Evolutionary conservation across 352 stramenopile species (phyloP), one percentile per base, ranked within the genome.

Genomic region (Phytopythium mirpurense): DNA sequence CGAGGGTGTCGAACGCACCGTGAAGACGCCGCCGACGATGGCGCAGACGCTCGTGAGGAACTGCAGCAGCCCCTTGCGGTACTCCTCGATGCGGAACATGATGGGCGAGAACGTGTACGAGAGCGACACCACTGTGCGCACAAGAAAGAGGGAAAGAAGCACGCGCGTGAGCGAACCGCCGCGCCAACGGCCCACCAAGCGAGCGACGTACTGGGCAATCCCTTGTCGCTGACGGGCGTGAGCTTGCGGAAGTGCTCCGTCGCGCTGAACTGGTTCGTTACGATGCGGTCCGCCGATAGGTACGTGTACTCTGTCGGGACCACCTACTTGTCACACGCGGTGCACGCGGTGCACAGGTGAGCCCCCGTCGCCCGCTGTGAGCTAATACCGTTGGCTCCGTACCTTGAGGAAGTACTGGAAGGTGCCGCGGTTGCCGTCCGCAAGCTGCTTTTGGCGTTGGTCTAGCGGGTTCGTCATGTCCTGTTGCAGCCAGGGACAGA

Each of bases 251-350:
- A 90, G 74, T 98, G 95, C 63, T 99, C 94, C 14, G 96, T 99
- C 11, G 97, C 96, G n/a, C 86, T 98, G 76, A 98, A 99, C 79
- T 99, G 96, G 69, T 99, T 99, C 23, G 90, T 97, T 46, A 86
- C 70, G 57, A 98, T 90, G 9, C 69, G 78, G 6, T 71, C 80
- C 24, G 92, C 90, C 15, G 89, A 89, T 21, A 98, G 65, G 48
- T 88, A 93, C 51, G 70, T 85, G 66, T 98, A 99, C 48, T 90
- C 74, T 5, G 97, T 99, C 16, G 97, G 96, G 15, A 99, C 96
- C 40, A 99, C 83, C 81, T 98, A 63, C 9, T 61, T 18, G 31
- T 26, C n/a, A n/a, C n/a, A n/a, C n/a, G n/a, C n/a, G n/a, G n/a
- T n/a, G n/a, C n/a, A n/a, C 21, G 34, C 23, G 5, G 36, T 50